Conservation (phyloP, 352 stramenopile genomes). For the Pythium aristosporum region DNA sequence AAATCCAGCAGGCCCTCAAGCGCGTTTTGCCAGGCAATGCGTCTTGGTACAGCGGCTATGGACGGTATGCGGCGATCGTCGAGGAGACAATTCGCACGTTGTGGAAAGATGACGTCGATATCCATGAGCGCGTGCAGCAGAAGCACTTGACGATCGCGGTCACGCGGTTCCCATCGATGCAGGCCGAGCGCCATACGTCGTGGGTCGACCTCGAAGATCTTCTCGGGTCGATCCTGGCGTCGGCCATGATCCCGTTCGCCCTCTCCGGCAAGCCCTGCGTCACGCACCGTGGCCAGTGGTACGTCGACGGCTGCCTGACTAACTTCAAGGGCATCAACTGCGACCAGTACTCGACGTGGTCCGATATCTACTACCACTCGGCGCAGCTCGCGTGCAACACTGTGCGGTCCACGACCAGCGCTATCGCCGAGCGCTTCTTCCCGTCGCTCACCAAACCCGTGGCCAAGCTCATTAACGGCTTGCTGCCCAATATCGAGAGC, state of each 20-base stretch:
- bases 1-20: slow-evolving; percentile 56
- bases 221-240: slow-evolving; percentile 63
- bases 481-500: slow-evolving; percentile 43
- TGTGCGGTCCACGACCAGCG: slow-evolving; percentile 34
- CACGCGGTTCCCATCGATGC: slow-evolving; percentile 62
- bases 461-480: slow-evolving; percentile 42
- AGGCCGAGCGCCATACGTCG: slow-evolving; percentile 47
- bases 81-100: slow-evolving; percentile 48
- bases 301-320: slow-evolving; percentile 69
- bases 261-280: slow-evolving; percentile 62
- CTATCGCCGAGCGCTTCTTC: slow-evolving; percentile 41
- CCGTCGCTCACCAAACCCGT: slow-evolving; percentile 46
- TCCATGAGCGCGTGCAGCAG: slow-evolving; percentile 42
- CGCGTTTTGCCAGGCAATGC: slow-evolving; percentile 37
- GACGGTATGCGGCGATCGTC: slow-evolving; percentile 56
- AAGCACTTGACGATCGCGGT: slow-evolving; percentile 55
- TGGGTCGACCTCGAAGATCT: slow-evolving; percentile 63
- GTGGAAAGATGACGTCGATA: slow-evolving; percentile 51
- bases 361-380: slow-evolving; percentile 54
- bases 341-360: slow-evolving; percentile 58
- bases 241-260: slow-evolving; percentile 65
- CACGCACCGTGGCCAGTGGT: slow-evolving; percentile 58
- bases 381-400: slow-evolving; percentile 46
- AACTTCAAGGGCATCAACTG: slow-evolving; percentile 71
- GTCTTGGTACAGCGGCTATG: slow-evolving; percentile 67